Evolutionary conservation across 768 basidiomycete species (phyloP).

Genomic region (Lactifluus rugatus): DNA sequence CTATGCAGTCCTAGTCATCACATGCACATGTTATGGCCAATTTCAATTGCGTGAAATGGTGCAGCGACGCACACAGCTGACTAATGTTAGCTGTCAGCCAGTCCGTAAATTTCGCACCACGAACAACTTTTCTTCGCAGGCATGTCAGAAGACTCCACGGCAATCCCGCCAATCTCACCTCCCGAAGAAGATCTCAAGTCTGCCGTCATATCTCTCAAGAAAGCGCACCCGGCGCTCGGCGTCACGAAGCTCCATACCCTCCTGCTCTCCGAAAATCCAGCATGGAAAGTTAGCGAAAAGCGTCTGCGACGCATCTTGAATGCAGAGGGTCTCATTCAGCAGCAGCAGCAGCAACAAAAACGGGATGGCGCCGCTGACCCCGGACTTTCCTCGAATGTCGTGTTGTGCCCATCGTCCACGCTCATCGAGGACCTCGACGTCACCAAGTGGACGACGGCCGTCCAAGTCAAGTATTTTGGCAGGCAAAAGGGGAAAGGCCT

Average conservation of each 20-base stretch:
- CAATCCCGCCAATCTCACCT: slow-evolving; percentile 34
- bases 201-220: slow-evolving; percentile 46
- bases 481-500: slow-evolving; percentile 75
- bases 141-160: background rate
- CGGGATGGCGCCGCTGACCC: slow-evolving; percentile 31
- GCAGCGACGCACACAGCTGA: too few species aligned
- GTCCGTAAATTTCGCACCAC: too few species aligned
- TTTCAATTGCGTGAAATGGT: too few species aligned
- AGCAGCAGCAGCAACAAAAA: slow-evolving; percentile 4
- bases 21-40: too few species aligned
- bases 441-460: slow-evolving; percentile 44
- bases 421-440: slow-evolving; percentile 58
- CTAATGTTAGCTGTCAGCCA: too few species aligned
- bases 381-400: slow-evolving; percentile 46
- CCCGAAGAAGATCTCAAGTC: slow-evolving; percentile 52
- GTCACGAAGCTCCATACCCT: slow-evolving; percentile 61
- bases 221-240: slow-evolving; percentile 53
- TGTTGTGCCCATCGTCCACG: slow-evolving; percentile 48
- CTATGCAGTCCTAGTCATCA: too few species aligned
- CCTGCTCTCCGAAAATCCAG: slow-evolving; percentile 47
- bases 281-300: slow-evolving; percentile 80
- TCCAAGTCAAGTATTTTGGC: slow-evolving; percentile 65
- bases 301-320: slow-evolving; percentile 66
- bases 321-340: slow-evolving; percentile 39
- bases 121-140: too few species aligned